These are phyloP conservation scores for Kwoniella dendrophila DNA, from an alignment of 768 basidiomycete genomes.

Conservation along the genomic window DNA sequence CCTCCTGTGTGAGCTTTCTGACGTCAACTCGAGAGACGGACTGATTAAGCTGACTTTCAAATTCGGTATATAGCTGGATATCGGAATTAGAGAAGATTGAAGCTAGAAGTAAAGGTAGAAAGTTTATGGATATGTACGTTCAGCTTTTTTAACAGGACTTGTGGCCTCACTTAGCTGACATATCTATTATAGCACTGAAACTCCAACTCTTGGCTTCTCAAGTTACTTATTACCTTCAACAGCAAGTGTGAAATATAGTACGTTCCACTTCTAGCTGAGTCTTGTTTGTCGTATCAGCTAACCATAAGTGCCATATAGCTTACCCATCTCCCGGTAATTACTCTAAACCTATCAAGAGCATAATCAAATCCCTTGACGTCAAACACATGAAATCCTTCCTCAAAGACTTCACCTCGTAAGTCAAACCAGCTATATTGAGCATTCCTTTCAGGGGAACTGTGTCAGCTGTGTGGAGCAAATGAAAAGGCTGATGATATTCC, in stretches of 20 bases:
- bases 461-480: not conserved
- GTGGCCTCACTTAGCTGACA: not conserved
- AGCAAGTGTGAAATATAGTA: constrained; percentile 43
- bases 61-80: constrained; percentile 62
- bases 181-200: constrained; percentile 66
- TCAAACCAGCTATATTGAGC: no score
- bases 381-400: constrained; percentile 47
- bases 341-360: constrained; percentile 45
- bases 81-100: constrained; percentile 90
- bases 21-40: no score
- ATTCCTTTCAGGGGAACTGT: no score
- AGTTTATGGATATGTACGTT: constrained; percentile 76
- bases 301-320: constrained; percentile 17
- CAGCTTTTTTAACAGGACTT: not conserved
- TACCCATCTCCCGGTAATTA: constrained; percentile 54
- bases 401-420: constrained; percentile 44
- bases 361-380: constrained; percentile 41
- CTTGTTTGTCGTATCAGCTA: not conserved
- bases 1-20: constrained; percentile 62
- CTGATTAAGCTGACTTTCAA: not conserved
- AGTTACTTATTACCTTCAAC: constrained; percentile 43
- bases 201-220: constrained; percentile 58
- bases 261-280: constrained; percentile 8
- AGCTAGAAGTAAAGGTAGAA: constrained; percentile 73
- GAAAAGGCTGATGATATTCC: not conserved